Percentiles rank a stretch among this genome's conserved stretches.
These are phyloP conservation scores for Saxophila tyrrhenica DNA, from an alignment of 495 filamentous ascomycete species.

Conservation along the genomic window DNA sequence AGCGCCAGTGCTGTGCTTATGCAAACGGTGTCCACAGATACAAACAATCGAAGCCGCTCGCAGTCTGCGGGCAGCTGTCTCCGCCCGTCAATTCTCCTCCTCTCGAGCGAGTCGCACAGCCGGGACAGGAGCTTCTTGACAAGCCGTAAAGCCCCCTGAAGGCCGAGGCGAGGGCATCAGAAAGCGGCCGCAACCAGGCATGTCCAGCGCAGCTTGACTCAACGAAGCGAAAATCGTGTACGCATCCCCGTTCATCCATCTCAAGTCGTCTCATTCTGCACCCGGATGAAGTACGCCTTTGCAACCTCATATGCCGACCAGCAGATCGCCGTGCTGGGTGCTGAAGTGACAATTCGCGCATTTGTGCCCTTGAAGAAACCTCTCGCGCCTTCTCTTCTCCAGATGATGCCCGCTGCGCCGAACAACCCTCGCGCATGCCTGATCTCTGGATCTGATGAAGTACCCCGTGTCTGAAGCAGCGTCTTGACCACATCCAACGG, in stretches of 20 bases:
- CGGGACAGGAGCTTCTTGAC: too few relatives aligned
- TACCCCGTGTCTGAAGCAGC: slow-evolving; percentile 83
- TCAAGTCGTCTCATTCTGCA: slow-evolving; percentile 6
- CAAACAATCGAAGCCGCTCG: too few relatives aligned
- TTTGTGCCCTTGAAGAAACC: slow-evolving; percentile 90
- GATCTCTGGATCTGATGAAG: slow-evolving; percentile 67
- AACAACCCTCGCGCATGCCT: slow-evolving; percentile 72
- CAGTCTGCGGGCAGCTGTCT: too few relatives aligned
- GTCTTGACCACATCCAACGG: slow-evolving; percentile 98
- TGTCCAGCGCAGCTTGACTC: too few relatives aligned
- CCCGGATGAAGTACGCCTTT: slow-evolving; percentile 55
- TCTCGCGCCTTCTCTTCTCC: slow-evolving; percentile 65
- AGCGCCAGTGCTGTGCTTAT: background rate
- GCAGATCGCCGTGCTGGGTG: slow-evolving; percentile 98
- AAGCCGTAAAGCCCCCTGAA: too few relatives aligned
- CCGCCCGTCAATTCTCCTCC: too few relatives aligned
- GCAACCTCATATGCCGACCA: slow-evolving; percentile 84
- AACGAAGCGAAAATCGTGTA: too few relatives aligned
- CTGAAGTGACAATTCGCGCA: slow-evolving; percentile 86
- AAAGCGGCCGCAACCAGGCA: too few relatives aligned
- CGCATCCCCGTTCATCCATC: background rate
- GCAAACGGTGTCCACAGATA: too few relatives aligned
- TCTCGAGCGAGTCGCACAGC: too few relatives aligned
- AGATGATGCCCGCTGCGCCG: slow-evolving; percentile 72
- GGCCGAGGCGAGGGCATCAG: too few relatives aligned